Evolutionary conservation across 345 rosid species (phyloP).

Genomic region (Raphanus sativus): DNA sequence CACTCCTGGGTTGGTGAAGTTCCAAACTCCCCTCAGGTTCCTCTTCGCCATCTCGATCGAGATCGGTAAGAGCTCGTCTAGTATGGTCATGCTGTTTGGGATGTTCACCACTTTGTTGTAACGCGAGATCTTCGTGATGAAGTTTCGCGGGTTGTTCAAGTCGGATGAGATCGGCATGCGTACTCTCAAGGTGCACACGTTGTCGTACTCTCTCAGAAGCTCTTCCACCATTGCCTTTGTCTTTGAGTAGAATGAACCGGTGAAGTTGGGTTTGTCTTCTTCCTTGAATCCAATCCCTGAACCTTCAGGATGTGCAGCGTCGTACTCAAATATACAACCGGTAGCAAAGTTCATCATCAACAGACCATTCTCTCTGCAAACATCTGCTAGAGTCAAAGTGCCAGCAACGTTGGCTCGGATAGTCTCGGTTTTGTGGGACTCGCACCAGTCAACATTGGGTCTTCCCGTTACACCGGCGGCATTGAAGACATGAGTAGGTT

Average conservation of each 20-base stretch:
- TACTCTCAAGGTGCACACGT: conserved; percentile 91
- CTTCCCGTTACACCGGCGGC: conserved; percentile 95
- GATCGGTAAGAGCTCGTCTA: conserved; percentile 82
- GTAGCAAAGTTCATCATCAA: conserved; percentile 86
- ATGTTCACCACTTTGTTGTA: conserved; percentile 89
- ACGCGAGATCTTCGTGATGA: conserved; percentile 88
- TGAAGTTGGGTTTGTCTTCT: conserved; percentile 76
- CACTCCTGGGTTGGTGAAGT: conserved; percentile 91
- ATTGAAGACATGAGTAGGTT: conserved; percentile 85
- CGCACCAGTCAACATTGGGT: conserved; percentile 98
- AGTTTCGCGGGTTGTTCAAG: conserved; percentile 82
- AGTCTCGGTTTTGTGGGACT: conserved; percentile 84
- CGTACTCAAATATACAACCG: conserved; percentile 89
- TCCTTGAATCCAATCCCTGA: conserved; percentile 83
- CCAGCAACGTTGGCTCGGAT: conserved; percentile 87
- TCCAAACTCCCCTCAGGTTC: conserved; percentile 83
- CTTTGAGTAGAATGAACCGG: conserved; percentile 80
- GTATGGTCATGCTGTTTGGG: conserved; percentile 88
- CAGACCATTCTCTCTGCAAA: conserved; percentile 73
- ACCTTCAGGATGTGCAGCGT: conserved; percentile 72
- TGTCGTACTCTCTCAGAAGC: conserved; percentile 79
- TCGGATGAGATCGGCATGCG: conserved; percentile 96
- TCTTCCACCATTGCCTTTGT: conserved; percentile 95
- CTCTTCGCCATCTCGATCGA: conserved; percentile 92
- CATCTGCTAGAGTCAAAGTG: conserved; percentile 78